These are phyloP conservation scores for Sphaerulina musiva DNA, from an alignment of 2,329 filamentous ascomycete genomes.

Conservation along the genomic window DNA sequence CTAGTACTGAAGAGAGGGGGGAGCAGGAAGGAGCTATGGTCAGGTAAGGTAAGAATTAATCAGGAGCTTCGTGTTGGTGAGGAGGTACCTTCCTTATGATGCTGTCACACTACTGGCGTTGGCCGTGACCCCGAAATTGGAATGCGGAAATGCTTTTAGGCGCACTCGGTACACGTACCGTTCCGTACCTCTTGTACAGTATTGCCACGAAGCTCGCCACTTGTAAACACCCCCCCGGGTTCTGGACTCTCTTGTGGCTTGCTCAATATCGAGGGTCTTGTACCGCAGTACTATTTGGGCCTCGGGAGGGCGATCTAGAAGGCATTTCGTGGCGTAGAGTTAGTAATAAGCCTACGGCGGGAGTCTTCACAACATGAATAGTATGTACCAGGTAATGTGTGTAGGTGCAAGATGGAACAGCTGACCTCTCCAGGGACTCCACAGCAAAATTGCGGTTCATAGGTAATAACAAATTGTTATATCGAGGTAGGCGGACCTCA, in stretches of 20 bases:
- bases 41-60: too few relatives aligned
- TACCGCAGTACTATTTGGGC: too few relatives aligned
- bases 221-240: neutral
- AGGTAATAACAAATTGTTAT: too few relatives aligned
- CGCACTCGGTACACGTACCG: neutral
- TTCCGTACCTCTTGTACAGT: neutral
- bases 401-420: neutral
- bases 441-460: neutral
- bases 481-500: too few relatives aligned
- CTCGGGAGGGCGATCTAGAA: too few relatives aligned
- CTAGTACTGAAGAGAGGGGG: too few relatives aligned
- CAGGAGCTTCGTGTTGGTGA: too few relatives aligned
- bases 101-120: neutral
- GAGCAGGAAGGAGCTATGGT: too few relatives aligned
- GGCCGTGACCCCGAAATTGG: neutral
- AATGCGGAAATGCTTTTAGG: neutral
- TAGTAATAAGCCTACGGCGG: too few relatives aligned
- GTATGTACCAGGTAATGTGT: neutral
- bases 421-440: conserved; percentile 3
- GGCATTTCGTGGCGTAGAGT: too few relatives aligned
- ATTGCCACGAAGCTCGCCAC: neutral
- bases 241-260: neutral
- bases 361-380: neutral
- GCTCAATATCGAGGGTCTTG: too few relatives aligned
- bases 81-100: too few relatives aligned